Evolutionary conservation across 441 rosid genomes (phyloP).

Genomic region (Populus hybrid): DNA sequence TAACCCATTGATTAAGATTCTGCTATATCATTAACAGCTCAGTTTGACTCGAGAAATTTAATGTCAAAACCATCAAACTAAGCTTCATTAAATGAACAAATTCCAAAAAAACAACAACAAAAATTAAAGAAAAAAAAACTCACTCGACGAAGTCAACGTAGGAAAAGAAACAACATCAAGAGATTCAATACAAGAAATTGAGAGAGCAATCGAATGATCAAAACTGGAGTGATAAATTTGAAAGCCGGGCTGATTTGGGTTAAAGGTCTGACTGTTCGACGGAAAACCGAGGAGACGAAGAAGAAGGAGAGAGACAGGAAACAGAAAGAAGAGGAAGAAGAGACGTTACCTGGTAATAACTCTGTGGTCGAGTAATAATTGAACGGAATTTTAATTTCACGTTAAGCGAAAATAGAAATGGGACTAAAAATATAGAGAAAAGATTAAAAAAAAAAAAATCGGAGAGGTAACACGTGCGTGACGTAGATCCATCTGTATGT

Average conservation of each 20-base stretch:
- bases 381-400: neutral
- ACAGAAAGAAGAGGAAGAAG: neutral
- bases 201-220: neutral
- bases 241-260: neutral
- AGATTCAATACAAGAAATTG: constrained; percentile 5
- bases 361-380: neutral
- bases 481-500: constrained; percentile 23
- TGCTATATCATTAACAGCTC: neutral
- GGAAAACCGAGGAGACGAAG: neutral
- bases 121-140: neutral
- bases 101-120: neutral
- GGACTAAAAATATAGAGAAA: constrained; percentile 24
- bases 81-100: neutral
- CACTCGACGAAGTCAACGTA: neutral
- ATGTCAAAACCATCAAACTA: neutral
- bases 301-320: neutral
- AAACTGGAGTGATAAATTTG: neutral
- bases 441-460: constrained; percentile 2
- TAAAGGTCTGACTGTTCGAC: neutral
- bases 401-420: neutral
- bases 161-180: neutral
- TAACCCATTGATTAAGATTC: neutral
- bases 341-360: neutral
- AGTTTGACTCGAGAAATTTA: neutral
- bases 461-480: constrained; percentile 25